Percentiles rank a stretch among this genome's conserved stretches.
Evolutionary conservation across 306 rosid genomes (phyloP).

Genomic region (Herpetospermum pedunculosum): DNA sequence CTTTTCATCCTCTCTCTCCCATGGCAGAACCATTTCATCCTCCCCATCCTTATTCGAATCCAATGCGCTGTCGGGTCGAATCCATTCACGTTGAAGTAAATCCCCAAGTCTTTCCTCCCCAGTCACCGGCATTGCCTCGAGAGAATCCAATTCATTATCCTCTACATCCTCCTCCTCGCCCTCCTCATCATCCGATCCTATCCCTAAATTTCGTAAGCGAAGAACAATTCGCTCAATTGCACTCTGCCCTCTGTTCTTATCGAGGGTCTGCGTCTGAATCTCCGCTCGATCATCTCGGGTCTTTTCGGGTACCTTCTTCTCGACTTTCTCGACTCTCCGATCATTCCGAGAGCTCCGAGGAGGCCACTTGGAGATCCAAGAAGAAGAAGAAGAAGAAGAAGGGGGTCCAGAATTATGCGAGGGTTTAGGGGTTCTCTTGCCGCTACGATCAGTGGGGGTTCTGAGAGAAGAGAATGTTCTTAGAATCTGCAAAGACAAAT

Average conservation of each 20-base stretch:
- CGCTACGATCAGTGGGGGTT: slow-evolving; percentile 13
- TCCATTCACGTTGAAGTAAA: slow-evolving; percentile 67
- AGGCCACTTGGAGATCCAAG: slow-evolving; percentile 58
- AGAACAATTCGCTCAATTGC: slow-evolving; percentile 72
- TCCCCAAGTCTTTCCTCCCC: slow-evolving; percentile 79
- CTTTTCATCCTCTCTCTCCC: slow-evolving; percentile 47
- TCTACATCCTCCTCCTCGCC: slow-evolving; percentile 21
- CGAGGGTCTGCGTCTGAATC: slow-evolving; percentile 11
- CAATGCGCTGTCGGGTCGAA: slow-evolving; percentile 49
- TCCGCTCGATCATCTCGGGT: slow-evolving; percentile 17
- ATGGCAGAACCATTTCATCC: slow-evolving; percentile 41
- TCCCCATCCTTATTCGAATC: slow-evolving; percentile 23
- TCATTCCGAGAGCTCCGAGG: slow-evolving; percentile 19
- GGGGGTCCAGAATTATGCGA: slow-evolving; percentile 26
- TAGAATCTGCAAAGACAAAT: slow-evolving; percentile 37
- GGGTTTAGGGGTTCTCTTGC: slow-evolving; percentile 15
- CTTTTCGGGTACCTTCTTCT: slow-evolving; percentile 13
- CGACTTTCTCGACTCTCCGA: slow-evolving; percentile 13
- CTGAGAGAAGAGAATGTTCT: slow-evolving; percentile 18
- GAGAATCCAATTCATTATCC: slow-evolving; percentile 17
- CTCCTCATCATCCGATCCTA: slow-evolving; percentile 43
- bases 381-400: slow-evolving; percentile 42
- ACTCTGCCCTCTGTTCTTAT: slow-evolving; percentile 33
- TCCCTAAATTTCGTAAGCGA: slow-evolving; percentile 58
- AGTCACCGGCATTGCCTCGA: slow-evolving; percentile 26